Evolutionary conservation across 768 basidiomycete species (phyloP).

Genomic region (Kwoniella mangroviensis): DNA sequence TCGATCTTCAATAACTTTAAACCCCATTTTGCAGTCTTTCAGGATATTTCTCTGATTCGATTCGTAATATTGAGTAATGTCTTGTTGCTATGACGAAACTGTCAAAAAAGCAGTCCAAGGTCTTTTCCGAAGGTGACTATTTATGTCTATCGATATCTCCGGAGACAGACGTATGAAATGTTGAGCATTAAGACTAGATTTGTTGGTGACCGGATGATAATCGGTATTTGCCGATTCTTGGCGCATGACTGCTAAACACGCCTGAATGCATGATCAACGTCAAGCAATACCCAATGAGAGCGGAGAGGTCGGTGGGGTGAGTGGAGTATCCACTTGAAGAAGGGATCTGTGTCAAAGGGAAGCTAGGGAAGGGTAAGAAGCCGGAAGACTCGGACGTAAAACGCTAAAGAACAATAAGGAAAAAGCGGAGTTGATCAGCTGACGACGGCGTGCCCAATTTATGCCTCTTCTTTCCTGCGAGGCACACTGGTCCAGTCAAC

Average conservation of each 20-base stretch:
- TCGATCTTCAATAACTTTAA: conserved; percentile 36
- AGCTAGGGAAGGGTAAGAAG: not conserved
- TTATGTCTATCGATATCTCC: no score
- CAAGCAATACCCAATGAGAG: not conserved
- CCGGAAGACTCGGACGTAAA: not conserved
- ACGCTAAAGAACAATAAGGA: not conserved
- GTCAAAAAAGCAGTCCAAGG: not conserved
- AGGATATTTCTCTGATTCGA: not conserved
- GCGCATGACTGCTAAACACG: not conserved
- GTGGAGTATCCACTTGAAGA: not conserved
- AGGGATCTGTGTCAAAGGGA: not conserved
- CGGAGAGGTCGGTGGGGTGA: not conserved
- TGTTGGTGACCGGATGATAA: not conserved
- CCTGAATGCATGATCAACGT: not conserved
- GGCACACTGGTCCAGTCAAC: not conserved
- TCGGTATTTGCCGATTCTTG: conserved; percentile 10
- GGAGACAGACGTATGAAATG: not conserved
- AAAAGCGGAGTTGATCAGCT: not conserved
- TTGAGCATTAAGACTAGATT: not conserved
- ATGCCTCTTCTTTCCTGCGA: not conserved
- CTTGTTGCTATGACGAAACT: not conserved
- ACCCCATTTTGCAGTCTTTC: conserved; percentile 22
- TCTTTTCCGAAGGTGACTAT: not conserved
- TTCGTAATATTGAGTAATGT: not conserved
- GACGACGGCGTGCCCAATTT: not conserved